Percentiles rank a stretch among this genome's conserved stretches.
These are phyloP conservation scores for Termitomyces sp. DNA, from an alignment of 768 basidiomycete species.

Conservation along the genomic window DNA sequence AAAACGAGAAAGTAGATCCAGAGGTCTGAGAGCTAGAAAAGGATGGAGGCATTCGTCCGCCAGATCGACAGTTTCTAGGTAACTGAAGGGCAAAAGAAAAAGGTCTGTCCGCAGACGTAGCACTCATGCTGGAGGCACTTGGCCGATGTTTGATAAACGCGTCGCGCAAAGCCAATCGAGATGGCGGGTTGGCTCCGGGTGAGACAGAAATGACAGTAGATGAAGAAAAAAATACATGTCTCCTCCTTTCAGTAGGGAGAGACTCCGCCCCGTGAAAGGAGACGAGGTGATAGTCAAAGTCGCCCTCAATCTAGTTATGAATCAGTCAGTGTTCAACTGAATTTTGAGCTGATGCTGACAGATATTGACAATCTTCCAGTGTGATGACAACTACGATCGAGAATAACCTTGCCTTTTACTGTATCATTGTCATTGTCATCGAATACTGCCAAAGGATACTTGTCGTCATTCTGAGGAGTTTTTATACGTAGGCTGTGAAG, in stretches of 20 bases:
- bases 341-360: slow-evolving; percentile 26
- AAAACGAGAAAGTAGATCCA: slow-evolving; percentile 20
- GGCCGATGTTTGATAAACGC: slow-evolving; percentile 40
- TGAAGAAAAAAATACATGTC: slow-evolving; percentile 46
- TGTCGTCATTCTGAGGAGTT: slow-evolving; percentile 24
- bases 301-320: slow-evolving; percentile 51
- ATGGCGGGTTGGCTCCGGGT: slow-evolving; percentile 21
- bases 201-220: slow-evolving; percentile 38
- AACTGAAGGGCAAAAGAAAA: slow-evolving; percentile 53
- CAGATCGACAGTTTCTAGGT: slow-evolving; percentile 39
- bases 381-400: slow-evolving; percentile 45
- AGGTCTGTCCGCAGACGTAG: slow-evolving; percentile 29
- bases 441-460: slow-evolving; percentile 45
- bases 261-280: slow-evolving; percentile 15
- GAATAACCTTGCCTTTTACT: slow-evolving; percentile 52
- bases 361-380: slow-evolving; percentile 54
- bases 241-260: slow-evolving; percentile 18
- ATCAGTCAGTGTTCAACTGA: not conserved
- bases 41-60: slow-evolving; percentile 59
- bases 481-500: slow-evolving; percentile 59
- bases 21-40: slow-evolving; percentile 36
- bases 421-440: slow-evolving; percentile 53
- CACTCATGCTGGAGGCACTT: slow-evolving; percentile 29
- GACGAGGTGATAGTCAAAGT: slow-evolving; percentile 39
- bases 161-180: slow-evolving; percentile 36